Evolutionary conservation across 2,329 filamentous ascomycete species (phyloP).

Genomic region (Cadophora luteo-olivacea): DNA sequence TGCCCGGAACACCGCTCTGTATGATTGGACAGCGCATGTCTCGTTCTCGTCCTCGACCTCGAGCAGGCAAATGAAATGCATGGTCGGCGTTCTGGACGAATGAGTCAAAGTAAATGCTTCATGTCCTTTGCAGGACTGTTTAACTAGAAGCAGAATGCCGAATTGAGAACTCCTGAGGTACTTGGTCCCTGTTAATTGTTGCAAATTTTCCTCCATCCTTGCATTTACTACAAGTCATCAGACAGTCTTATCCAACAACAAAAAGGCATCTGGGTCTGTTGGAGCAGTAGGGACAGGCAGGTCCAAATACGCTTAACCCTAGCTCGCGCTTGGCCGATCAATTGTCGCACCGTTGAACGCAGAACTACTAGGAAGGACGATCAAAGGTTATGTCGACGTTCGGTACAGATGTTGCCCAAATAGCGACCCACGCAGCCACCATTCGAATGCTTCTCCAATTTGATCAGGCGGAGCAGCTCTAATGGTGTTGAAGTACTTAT

Average conservation of each 20-base stretch:
- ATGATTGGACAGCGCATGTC: not conserved
- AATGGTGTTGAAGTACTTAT: not conserved
- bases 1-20: constrained; percentile 18
- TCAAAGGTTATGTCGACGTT: not conserved
- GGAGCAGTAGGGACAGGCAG: not conserved
- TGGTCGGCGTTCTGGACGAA: not conserved
- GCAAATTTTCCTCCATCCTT: not conserved
- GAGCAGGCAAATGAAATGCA: constrained; percentile 1
- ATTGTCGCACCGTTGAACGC: not conserved
- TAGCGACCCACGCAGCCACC: not conserved
- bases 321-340: constrained; percentile 2
- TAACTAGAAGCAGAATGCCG: not conserved
- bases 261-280: not conserved
- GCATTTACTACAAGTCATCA: not conserved
- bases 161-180: not conserved
- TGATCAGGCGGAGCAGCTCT: not conserved
- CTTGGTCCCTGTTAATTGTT: not conserved
- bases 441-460: not conserved
- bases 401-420: not conserved
- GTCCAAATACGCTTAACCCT: not conserved
- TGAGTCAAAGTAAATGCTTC: not conserved
- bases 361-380: not conserved
- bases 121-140: not conserved
- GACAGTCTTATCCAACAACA: too few relatives aligned
- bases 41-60: too few relatives aligned